A percentile compares a stretch with the other conserved stretches of the same genome.
Evolutionary conservation across 495 filamentous ascomycete genomes (phyloP).

Genomic region (Usnea hakonensis): DNA sequence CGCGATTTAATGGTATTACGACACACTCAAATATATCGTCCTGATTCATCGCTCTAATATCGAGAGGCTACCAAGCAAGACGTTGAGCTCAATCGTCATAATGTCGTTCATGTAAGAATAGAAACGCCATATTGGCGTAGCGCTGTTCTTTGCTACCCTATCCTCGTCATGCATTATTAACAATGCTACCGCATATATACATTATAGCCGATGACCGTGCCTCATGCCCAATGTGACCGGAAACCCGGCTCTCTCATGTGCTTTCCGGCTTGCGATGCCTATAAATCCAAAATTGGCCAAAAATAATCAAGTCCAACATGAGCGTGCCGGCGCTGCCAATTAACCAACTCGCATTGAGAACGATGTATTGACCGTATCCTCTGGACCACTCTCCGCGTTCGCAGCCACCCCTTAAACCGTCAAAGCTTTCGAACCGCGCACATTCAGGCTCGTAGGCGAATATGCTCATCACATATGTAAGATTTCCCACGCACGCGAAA

Average conservation of each 20-base stretch:
- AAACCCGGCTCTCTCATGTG: background rate
- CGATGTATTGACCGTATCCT: slow-evolving; percentile 65
- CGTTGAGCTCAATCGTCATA: too few species aligned
- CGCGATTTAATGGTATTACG: background rate
- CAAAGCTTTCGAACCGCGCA: slow-evolving; percentile 36
- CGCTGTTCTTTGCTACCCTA: background rate
- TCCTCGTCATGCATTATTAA: background rate
- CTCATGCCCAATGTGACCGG: background rate
- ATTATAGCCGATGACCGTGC: background rate
- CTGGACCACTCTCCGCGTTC: slow-evolving; percentile 19
- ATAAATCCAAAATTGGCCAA: slow-evolving; percentile 89
- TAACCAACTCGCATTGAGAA: slow-evolving; percentile 84
- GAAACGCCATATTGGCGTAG: too few species aligned
- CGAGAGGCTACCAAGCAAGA: too few species aligned
- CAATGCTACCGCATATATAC: background rate
- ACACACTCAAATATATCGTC: background rate
- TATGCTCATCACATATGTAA: slow-evolving; percentile 89
- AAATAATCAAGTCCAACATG: slow-evolving; percentile 74
- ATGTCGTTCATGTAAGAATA: too few species aligned
- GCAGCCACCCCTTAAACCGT: slow-evolving; percentile 43
- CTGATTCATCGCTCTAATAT: too few species aligned
- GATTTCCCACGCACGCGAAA: slow-evolving; percentile 89
- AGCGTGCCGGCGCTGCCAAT: slow-evolving; percentile 84
- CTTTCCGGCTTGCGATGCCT: slow-evolving; percentile 17
- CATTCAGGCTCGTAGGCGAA: slow-evolving; percentile 71